These are phyloP conservation scores for Ogataea thermomethanolica DNA, from an alignment of 805 yeast species.

Conservation along the genomic window DNA sequence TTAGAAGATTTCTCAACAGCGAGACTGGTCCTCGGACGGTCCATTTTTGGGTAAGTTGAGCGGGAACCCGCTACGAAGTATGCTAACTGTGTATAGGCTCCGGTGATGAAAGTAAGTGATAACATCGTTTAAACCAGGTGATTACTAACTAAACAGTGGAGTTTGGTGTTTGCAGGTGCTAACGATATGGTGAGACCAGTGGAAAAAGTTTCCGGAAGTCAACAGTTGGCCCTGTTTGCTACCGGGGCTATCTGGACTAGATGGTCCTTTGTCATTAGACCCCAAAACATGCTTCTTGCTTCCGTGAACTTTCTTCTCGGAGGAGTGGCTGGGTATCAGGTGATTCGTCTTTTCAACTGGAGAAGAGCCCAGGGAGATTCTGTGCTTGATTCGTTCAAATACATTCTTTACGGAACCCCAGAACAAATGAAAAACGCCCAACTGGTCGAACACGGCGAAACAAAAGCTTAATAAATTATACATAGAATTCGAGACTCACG, in stretches of 20 bases:
- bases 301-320: slow-evolving; percentile 93
- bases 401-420: slow-evolving; percentile 50
- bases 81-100: slow-evolving; percentile 41
- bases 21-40: slow-evolving; percentile 97
- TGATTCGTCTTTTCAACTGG: slow-evolving; percentile 65
- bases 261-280: slow-evolving; percentile 93
- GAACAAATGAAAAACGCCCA: neutral
- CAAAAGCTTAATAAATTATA: slow-evolving; percentile 2
- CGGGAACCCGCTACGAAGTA: neutral
- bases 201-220: slow-evolving; percentile 86
- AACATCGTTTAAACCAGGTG: slow-evolving; percentile 1
- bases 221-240: slow-evolving; percentile 78
- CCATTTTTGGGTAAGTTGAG: slow-evolving; percentile 81
- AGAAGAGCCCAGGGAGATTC: slow-evolving; percentile 65
- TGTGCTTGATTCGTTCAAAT: slow-evolving; percentile 49
- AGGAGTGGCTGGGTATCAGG: slow-evolving; percentile 82
- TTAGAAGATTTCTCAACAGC: slow-evolving; percentile 70
- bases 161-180: slow-evolving; percentile 86
- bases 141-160: slow-evolving; percentile 53
- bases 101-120: slow-evolving; percentile 47
- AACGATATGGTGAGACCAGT: slow-evolving; percentile 87
- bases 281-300: slow-evolving; percentile 83
- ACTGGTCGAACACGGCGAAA: neutral
- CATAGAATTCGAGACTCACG: neutral
- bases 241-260: slow-evolving; percentile 98